A percentile compares a stretch with the other conserved stretches of the same genome.
Conservation (phyloP, 305 asterid genomes). For the Plantago lanceolata region DNA sequence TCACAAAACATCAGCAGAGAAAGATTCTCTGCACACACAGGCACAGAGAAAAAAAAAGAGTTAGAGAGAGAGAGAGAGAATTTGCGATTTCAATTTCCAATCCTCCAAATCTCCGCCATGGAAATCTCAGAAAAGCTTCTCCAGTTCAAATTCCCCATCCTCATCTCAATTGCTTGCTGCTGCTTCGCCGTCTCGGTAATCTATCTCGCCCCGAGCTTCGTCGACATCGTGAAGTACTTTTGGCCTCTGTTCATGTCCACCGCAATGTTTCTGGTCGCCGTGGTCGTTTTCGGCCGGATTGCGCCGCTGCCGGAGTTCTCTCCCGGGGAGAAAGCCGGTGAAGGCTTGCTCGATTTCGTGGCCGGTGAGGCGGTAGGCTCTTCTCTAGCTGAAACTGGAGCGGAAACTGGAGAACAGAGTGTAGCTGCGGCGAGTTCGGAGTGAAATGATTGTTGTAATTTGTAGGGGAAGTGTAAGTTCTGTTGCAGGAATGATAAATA, state of each 20-base stretch:
- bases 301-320: constrained; percentile 43
- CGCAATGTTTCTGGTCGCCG: constrained; percentile 51
- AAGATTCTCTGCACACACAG: constrained; percentile 39
- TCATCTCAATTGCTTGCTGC: constrained; percentile 21
- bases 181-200: constrained; percentile 20
- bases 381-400: not conserved
- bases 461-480: no score
- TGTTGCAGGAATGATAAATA: no score
- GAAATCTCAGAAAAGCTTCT: constrained; percentile 45
- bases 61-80: not conserved
- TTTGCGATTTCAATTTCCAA: not conserved
- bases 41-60: constrained; percentile 12
- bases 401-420: constrained; percentile 1
- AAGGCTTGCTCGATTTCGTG: constrained; percentile 53
- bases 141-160: constrained; percentile 49
- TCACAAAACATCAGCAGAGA: constrained; percentile 27
- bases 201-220: constrained; percentile 50
- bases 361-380: constrained; percentile 43
- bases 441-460: not conserved
- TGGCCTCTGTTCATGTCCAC: constrained; percentile 73
- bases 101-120: constrained; percentile 34
- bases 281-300: constrained; percentile 48
- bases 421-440: no score
- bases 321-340: constrained; percentile 50
- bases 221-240: constrained; percentile 46